A percentile compares a stretch with the other conserved stretches of the same genome.
Conservation (phyloP, 2,329 filamentous ascomycete genomes). For the Paecilomyces formosus region DNA sequence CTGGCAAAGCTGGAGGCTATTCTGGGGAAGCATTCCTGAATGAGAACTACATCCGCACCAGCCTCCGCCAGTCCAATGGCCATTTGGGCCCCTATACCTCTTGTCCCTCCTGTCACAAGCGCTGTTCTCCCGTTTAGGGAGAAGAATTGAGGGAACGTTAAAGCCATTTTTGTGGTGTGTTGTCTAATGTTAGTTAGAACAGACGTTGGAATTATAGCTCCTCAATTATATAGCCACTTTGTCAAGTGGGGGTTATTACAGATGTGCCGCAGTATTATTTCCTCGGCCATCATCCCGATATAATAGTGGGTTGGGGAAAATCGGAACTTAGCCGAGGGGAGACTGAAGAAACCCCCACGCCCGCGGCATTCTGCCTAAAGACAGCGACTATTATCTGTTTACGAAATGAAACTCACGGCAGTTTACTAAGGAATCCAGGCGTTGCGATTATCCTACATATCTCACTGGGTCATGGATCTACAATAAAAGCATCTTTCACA, state of each 20-base stretch:
- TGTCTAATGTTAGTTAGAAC: not conserved
- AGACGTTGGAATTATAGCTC: not conserved
- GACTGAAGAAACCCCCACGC: not conserved
- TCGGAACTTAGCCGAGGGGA: not conserved
- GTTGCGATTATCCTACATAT: too few relatives aligned
- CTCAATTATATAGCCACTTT: not conserved
- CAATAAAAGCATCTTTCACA: too few relatives aligned
- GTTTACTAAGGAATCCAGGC: too few relatives aligned
- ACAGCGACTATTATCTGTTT: not conserved
- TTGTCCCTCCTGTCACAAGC: constrained; percentile 39
- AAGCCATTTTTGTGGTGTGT: not conserved
- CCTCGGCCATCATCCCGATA: not conserved
- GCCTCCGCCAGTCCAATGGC: constrained; percentile 40
- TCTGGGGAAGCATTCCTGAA: constrained; percentile 23
- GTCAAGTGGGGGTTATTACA: not conserved
- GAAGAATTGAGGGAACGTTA: constrained; percentile 13
- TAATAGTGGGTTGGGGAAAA: not conserved
- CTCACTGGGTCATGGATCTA: too few relatives aligned
- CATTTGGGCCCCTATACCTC: constrained; percentile 43
- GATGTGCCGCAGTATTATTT: not conserved
- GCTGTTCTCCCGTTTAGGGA: constrained; percentile 36
- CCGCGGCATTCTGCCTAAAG: not conserved
- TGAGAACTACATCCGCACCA: constrained; percentile 38
- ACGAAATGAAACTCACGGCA: not conserved
- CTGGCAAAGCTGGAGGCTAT: too few relatives aligned